Base-by-base conservation (phyloP, 2,329 filamentous ascomycete genomes). In the Nothophaeocryptopus gaeumannii region DNA sequence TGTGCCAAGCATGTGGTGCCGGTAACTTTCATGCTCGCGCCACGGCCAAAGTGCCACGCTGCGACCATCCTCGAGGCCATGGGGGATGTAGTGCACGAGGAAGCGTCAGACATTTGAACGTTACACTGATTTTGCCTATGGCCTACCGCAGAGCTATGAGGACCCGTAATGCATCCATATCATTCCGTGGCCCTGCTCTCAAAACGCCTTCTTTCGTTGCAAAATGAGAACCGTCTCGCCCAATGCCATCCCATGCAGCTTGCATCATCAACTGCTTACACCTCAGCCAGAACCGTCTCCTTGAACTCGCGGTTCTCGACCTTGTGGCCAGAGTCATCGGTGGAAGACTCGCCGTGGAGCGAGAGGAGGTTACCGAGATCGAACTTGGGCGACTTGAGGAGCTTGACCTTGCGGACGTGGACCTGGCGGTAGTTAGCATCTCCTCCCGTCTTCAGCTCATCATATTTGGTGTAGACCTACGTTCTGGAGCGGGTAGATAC, bases 401-500 rank as follows among this genome's bases (percentile, higher is more conserved):
- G 88, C 86, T 99, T 99, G 72, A 99, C 92, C 85, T 99, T 99
- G 78, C 93, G 91, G 78, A 99, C 96, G 83, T 99, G 93, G 71
- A 97, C 91, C 91, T 97, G 78, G 68, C 61, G 41, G 50, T 34
- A 43, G 15, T 16, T 39, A 26, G 31, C 26, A 16, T 12, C 34
- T 20, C 9, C 20, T 5, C 34, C 15, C 12, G 2, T 34, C 9
- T 14, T 47, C 26, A 13, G 20, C 34, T 14, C 33, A 42, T n/a
- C 9, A 15, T 34, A 8, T 12, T 38, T 11, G 15, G 38, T 42
- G 15, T 50, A 29, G 53, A 74, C 74, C 60, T 80, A 96, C 93
- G 78, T 97, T 96, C 83, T 97, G 93, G 72, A 99, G 88, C 66
- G 93, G 93, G 81, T 99, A 99, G 79, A 99, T 99, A 78, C 93